These are phyloP conservation scores for Cyberlindnera subsufficiens DNA, from an alignment of 805 yeast species.

Conservation along the genomic window DNA sequence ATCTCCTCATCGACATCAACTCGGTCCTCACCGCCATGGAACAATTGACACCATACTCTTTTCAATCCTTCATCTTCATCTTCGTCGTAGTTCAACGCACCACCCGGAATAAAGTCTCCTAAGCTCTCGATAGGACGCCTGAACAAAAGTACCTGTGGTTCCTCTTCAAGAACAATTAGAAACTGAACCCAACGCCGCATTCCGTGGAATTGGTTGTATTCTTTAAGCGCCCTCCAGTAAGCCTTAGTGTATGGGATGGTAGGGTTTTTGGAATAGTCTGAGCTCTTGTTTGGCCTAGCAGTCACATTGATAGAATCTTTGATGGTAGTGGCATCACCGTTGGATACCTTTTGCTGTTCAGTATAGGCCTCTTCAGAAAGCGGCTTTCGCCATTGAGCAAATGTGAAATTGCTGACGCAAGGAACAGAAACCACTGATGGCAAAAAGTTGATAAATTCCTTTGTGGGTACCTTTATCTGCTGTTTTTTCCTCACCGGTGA, in stretches of 20 bases:
- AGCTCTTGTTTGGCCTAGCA: background rate
- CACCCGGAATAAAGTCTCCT: conserved; percentile 10
- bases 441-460: background rate
- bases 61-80: conserved; percentile 7
- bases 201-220: conserved; percentile 5
- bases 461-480: background rate
- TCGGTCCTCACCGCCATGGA: conserved; percentile 2
- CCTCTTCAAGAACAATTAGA: conserved; percentile 9
- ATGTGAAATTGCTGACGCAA: background rate
- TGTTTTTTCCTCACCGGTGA: background rate
- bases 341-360: background rate
- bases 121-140: background rate
- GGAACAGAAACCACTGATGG: background rate
- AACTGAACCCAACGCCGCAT: conserved; percentile 12
- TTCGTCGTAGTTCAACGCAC: conserved; percentile 9
- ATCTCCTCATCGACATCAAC: conserved; percentile 3
- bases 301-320: background rate
- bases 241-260: conserved; percentile 3
- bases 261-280: conserved; percentile 1
- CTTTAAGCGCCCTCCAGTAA: conserved; percentile 2
- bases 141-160: conserved; percentile 10
- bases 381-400: background rate
- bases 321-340: background rate
- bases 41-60: conserved; percentile 10
- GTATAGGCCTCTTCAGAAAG: background rate